phyloP scores from a whole-genome alignment of 306 rosid genomes.

The Acacia acuminata region DNA sequence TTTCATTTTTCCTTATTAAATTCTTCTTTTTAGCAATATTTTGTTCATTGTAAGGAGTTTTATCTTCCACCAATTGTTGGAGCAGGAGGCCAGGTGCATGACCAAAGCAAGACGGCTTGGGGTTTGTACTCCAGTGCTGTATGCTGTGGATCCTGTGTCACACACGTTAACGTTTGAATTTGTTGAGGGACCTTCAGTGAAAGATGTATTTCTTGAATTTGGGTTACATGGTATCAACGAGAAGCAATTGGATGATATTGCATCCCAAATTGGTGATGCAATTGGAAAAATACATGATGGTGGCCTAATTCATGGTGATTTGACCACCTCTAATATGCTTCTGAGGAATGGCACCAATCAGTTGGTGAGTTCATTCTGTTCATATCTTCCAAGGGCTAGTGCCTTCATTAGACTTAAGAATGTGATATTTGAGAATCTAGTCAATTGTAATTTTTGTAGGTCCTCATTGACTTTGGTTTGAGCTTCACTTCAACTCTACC shows the following conservation, averaged over 20 bases:
- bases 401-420: not conserved
- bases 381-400: slow-evolving; percentile 5
- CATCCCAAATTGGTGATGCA: slow-evolving; percentile 78
- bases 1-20: not conserved
- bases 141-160: slow-evolving; percentile 59
- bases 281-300: slow-evolving; percentile 85
- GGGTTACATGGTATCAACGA: slow-evolving; percentile 47
- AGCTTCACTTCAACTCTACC: slow-evolving; percentile 88
- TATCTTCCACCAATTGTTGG: slow-evolving; percentile 24
- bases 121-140: slow-evolving; percentile 71
- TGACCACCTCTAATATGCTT: slow-evolving; percentile 90
- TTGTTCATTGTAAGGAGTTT: slow-evolving; percentile 14
- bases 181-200: slow-evolving; percentile 74
- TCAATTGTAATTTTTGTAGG: slow-evolving; percentile 46
- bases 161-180: slow-evolving; percentile 77
- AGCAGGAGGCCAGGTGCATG: slow-evolving; percentile 93
- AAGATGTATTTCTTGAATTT: slow-evolving; percentile 72
- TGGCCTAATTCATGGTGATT: slow-evolving; percentile 83
- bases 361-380: slow-evolving; percentile 53
- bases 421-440: slow-evolving; percentile 16
- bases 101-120: slow-evolving; percentile 91
- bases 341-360: slow-evolving; percentile 55
- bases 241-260: slow-evolving; percentile 54
- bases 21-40: not conserved
- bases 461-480: slow-evolving; percentile 85